Percentiles rank a stretch among this genome's conserved stretches.
phyloP scores from a whole-genome alignment of 345 rosid genomes.

The Syzygium grande region DNA sequence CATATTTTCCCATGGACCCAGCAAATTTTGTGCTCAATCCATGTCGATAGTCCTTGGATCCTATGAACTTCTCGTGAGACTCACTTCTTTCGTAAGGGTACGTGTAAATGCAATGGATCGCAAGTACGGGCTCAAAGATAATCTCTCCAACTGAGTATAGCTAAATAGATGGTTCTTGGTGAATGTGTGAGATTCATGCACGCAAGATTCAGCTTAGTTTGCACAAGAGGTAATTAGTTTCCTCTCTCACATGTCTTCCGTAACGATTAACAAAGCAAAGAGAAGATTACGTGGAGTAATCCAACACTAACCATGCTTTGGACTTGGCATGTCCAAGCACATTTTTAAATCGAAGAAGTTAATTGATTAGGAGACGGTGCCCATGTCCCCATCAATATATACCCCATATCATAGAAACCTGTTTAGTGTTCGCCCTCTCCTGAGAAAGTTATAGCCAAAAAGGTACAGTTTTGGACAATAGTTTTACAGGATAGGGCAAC shows the following conservation, averaged over 20 bases:
- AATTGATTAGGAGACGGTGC: not conserved
- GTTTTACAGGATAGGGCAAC: not conserved
- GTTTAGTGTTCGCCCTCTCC: not conserved
- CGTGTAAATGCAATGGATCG: not conserved
- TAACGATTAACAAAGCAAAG: not conserved
- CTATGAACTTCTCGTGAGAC: not conserved
- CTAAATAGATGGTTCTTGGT: not conserved
- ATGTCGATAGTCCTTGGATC: not conserved
- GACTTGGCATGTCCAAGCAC: not conserved
- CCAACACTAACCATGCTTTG: not conserved
- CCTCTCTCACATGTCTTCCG: not conserved
- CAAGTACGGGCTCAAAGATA: not conserved
- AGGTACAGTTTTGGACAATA: not conserved
- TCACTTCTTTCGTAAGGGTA: not conserved
- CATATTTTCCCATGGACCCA: not conserved
- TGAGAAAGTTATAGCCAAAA: not conserved
- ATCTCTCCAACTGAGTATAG: not conserved
- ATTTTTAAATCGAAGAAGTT: not conserved
- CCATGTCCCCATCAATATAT: not conserved
- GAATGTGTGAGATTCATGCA: not conserved
- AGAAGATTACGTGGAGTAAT: not conserved
- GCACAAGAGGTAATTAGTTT: not conserved
- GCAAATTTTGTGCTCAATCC: not conserved
- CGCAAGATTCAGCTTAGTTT: not conserved
- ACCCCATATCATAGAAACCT: not conserved